Percentiles rank a stretch among this genome's conserved stretches.
Evolutionary conservation across 148 eudicot genomes (phyloP).

Genomic region (Rhododendron ovatum): DNA sequence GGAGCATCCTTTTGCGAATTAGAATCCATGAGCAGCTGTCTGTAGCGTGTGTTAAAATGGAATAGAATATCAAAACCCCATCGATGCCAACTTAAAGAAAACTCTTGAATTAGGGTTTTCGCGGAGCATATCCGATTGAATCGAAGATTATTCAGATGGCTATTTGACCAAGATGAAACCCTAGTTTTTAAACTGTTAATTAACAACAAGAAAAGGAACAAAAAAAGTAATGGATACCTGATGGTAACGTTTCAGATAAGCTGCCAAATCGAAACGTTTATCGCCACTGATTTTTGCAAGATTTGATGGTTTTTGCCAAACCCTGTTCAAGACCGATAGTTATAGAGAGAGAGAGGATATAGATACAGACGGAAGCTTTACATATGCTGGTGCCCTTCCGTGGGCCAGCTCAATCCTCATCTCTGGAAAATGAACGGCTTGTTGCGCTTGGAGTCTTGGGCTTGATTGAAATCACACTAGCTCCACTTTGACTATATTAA

Average conservation of each 20-base stretch:
- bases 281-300: background rate
- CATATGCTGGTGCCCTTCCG: background rate
- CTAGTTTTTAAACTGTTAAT: background rate
- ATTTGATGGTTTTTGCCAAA: background rate
- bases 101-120: background rate
- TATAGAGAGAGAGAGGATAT: background rate
- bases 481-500: background rate
- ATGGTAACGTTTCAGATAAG: background rate
- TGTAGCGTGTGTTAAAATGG: background rate
- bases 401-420: conserved; percentile 15
- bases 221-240: background rate
- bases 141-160: background rate
- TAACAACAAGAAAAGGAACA: background rate
- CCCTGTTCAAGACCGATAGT: background rate
- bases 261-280: background rate
- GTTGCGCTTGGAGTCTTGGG: background rate
- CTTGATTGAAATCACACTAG: background rate
- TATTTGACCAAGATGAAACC: background rate
- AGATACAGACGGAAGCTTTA: background rate
- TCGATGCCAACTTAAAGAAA: background rate
- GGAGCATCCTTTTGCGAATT: conserved; percentile 34
- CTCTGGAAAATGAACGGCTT: conserved; percentile 12
- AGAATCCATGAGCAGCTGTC: conserved; percentile 34
- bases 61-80: background rate
- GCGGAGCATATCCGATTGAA: background rate